A percentile compares a stretch with the other conserved stretches of the same genome.
phyloP scores from a whole-genome alignment of 2,329 filamentous ascomycete species.

The Periglandula ipomoeae region DNA sequence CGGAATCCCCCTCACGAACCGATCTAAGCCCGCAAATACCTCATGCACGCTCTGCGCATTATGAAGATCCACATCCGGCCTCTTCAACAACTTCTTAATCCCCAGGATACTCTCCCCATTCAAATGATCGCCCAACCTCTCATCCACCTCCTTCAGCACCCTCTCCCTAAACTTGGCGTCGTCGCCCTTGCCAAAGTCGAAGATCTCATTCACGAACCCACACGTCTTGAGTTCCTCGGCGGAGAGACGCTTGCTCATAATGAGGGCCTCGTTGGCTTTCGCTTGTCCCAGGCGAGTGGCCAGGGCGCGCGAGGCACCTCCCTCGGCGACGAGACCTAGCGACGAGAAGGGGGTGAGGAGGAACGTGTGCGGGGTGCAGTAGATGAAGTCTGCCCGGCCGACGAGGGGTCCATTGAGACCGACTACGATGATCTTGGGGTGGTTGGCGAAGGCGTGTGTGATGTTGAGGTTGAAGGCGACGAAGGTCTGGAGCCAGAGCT shows the following conservation, averaged over 20 bases:
- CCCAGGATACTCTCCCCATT: slow-evolving; percentile 68
- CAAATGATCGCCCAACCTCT: slow-evolving; percentile 70
- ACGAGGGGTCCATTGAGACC: slow-evolving; percentile 86
- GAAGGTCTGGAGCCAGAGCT: slow-evolving; percentile 59
- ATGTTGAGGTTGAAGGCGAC: slow-evolving; percentile 81
- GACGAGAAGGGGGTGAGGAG: slow-evolving; percentile 87
- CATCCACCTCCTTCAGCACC: slow-evolving; percentile 73
- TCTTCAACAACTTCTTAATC: slow-evolving; percentile 77
- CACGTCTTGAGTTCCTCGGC: slow-evolving; percentile 63
- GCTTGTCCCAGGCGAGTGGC: slow-evolving; percentile 70
- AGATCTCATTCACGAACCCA: slow-evolving; percentile 82
- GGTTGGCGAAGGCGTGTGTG: slow-evolving; percentile 82
- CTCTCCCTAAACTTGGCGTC: slow-evolving; percentile 58
- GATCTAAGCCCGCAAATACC: slow-evolving; percentile 75
- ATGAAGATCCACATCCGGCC: slow-evolving; percentile 61
- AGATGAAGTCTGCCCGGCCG: slow-evolving; percentile 85
- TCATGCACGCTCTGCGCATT: slow-evolving; percentile 74
- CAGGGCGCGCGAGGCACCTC: slow-evolving; percentile 69
- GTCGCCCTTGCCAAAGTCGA: slow-evolving; percentile 51
- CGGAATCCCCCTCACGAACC: slow-evolving; percentile 71
- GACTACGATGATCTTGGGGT: slow-evolving; percentile 86
- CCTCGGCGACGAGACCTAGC: slow-evolving; percentile 83
- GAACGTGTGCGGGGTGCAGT: slow-evolving; percentile 71
- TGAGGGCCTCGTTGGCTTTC: slow-evolving; percentile 84
- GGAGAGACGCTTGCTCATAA: slow-evolving; percentile 75